Evolutionary conservation across 805 yeast species (phyloP), one percentile per base, ranked within the genome.

Genomic region (Lachancea lanzarotensis): DNA sequence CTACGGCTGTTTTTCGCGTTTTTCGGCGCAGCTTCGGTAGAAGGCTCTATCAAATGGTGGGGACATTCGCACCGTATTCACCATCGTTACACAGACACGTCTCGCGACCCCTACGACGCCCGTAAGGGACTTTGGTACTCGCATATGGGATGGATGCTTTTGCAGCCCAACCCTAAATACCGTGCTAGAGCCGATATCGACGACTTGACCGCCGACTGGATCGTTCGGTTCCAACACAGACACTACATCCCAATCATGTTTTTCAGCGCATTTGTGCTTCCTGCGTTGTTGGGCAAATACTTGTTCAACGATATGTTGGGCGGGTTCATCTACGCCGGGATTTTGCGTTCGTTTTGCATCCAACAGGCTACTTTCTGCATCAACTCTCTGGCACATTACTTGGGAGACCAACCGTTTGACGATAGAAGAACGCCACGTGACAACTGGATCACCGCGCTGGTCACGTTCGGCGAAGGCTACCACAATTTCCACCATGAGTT

Each of bases 31-130:
- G 84, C 89, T 35, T 79, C 89, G 45, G 80, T 84, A 40, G 89
- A 84, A 65, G 95, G 95, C 52, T 83, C 91, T 35, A 80, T 84
- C 64, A 84, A 84, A 66, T 84, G 93, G 93, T 85, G 95, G 95
- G 78, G 83, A 39, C 93, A 84, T 63, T 75, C 84, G 42, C 95
- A 85, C 68, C 77, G 95, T 75, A 74, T 84, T 45, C 95, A 85
- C 65, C 95, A 85, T 69, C 75, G 95, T 70, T 85, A 83, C 67
- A 84, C 93, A 4, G 95, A 85, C 67, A 85, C 93, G 22, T 60
- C 65, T 45, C 78, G 91, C 71, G 95, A 85, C 65, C 95, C 95
- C 42, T 85, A 84, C 60, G 93, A 85, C 62, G 93, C 95, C 16
- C 76, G 90, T 70, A 72, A 71, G 58, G 95, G 95, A 15, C 79